Percentiles rank a stretch among this genome's conserved stretches.
phyloP scores from a whole-genome alignment of 495 filamentous ascomycete species.

The Xylona heveae region DNA sequence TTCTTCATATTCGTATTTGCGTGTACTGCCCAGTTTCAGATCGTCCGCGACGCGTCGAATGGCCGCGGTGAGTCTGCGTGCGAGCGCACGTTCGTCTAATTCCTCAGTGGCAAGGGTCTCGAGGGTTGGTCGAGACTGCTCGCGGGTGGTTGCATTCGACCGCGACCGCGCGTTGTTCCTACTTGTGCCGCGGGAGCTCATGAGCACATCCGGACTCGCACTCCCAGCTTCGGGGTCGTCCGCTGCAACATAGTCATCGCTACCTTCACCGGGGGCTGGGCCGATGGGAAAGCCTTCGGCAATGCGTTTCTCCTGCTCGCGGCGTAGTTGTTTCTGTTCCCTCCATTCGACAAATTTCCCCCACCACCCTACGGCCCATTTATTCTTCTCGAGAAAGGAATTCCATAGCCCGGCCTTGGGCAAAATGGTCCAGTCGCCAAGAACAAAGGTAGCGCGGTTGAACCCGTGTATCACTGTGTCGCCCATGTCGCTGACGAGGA shows the following conservation, averaged over 20 bases:
- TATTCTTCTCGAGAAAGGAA: constrained; percentile 19
- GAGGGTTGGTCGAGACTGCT: constrained; percentile 21
- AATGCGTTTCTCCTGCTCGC: constrained; percentile 21
- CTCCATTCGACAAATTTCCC: constrained; percentile 12
- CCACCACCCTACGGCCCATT: constrained; percentile 19
- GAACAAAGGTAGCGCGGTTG: constrained; percentile 26
- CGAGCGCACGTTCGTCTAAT: constrained; percentile 20
- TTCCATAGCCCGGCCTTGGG: constrained; percentile 29
- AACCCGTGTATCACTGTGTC: constrained; percentile 36
- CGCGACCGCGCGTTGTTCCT: neutral
- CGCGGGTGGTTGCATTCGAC: no score
- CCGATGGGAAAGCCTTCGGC: constrained; percentile 25
- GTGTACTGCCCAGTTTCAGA: constrained; percentile 17
- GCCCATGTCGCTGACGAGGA: constrained; percentile 40
- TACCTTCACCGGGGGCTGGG: constrained; percentile 10
- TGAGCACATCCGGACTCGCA: no score
- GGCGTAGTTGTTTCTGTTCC: constrained; percentile 9
- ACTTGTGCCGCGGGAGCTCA: no score
- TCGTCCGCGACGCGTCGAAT: constrained; percentile 29
- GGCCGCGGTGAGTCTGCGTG: constrained; percentile 28
- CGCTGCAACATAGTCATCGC: no score
- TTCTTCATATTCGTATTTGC: constrained; percentile 37
- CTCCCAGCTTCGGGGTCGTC: constrained; percentile 8
- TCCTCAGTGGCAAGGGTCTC: constrained; percentile 22
- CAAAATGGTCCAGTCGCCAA: constrained; percentile 37